Evolutionary conservation across 2,329 filamentous ascomycete species (phyloP), one percentile per base, ranked within the genome.

Genomic region (Fusarium miscanthi): DNA sequence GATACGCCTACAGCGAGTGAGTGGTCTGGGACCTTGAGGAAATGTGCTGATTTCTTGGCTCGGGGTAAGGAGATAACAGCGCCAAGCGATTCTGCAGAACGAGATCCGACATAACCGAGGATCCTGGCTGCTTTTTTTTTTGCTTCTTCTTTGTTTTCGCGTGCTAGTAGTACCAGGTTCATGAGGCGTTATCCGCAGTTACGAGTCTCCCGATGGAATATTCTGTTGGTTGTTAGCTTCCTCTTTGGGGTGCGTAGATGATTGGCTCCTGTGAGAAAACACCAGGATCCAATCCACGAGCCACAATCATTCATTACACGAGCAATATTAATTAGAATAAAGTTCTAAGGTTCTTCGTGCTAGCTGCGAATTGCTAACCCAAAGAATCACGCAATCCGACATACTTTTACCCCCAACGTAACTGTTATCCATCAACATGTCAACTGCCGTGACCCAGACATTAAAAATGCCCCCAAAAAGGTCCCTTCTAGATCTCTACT

Each of bases 161-260:
- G 11, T 33, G 16, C 27, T 19, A 14, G 11, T 23, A 51, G 11
- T 23, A 51, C n/a, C 21, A 49, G 33, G 35, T 51, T 38, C 23
- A 40, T 49, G 56, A 49, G 63, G 65, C 42, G 46, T 68, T 68
- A 35, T 48, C 41, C 40, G 65, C 65, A 63, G 46, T 54, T 68
- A 62, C 63, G 63, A 54, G 45, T 66, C 17, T 27, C 61, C 51
- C 21, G 43, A 66, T 51, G 54, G 38, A 53, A 38, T 37, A 38
- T 25, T 45, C 42, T 13, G 31, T 30, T 66, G 43, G 27, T 13
- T 14, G 25, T 37, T 25, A n/a, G 17, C 40, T 42, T 40, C 31
- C 16, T 23, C 25, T 42, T 51, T 51, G 21, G 6, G 6, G 25
- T 25, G 14, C 19, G 38, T 16, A 58, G 21, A 16, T 51, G 43